These are phyloP conservation scores for Colletotrichum zoysiae DNA, from an alignment of 2,329 filamentous ascomycete species.

Conservation along the genomic window DNA sequence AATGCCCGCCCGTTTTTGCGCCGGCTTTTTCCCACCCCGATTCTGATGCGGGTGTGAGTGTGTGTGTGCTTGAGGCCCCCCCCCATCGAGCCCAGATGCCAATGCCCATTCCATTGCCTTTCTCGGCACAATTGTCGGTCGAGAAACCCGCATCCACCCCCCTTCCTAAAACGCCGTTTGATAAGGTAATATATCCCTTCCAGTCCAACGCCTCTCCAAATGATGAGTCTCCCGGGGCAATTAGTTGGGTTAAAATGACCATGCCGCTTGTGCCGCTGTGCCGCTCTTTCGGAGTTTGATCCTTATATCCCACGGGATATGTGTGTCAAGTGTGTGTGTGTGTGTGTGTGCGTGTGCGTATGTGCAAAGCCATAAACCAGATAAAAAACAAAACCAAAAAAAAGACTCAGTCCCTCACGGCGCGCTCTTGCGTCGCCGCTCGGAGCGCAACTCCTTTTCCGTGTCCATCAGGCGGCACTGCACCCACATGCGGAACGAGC, in stretches of 20 bases:
- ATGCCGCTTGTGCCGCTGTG: constrained; percentile 6
- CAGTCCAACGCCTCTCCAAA: constrained; percentile 11
- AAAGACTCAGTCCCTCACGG: constrained; percentile 5
- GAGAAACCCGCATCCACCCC: neutral
- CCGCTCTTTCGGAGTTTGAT: constrained; percentile 15
- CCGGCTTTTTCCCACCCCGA: constrained; percentile 5
- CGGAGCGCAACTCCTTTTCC: constrained; percentile 68
- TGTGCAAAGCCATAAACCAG: neutral
- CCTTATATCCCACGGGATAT: neutral
- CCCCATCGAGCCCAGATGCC: neutral
- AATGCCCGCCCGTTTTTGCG: constrained; percentile 30
- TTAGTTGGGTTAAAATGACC: constrained; percentile 11
- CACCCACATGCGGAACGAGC: constrained; percentile 68
- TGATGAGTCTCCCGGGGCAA: neutral
- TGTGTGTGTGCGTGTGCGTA: neutral
- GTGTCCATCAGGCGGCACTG: constrained; percentile 71
- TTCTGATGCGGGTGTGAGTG: constrained; percentile 8
- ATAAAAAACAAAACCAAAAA: too few relatives aligned
- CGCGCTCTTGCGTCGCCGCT: constrained; percentile 56
- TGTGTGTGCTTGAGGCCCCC: too few relatives aligned
- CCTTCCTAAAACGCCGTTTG: constrained; percentile 23
- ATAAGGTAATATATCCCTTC: constrained; percentile 1
- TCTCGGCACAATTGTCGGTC: constrained; percentile 11
- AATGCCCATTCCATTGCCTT: constrained; percentile 1
- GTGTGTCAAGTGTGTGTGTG: neutral